Percentiles rank a stretch among this genome's conserved stretches.
phyloP scores from a whole-genome alignment of 2,329 filamentous ascomycete genomes.

The Botryotinia globosa region DNA sequence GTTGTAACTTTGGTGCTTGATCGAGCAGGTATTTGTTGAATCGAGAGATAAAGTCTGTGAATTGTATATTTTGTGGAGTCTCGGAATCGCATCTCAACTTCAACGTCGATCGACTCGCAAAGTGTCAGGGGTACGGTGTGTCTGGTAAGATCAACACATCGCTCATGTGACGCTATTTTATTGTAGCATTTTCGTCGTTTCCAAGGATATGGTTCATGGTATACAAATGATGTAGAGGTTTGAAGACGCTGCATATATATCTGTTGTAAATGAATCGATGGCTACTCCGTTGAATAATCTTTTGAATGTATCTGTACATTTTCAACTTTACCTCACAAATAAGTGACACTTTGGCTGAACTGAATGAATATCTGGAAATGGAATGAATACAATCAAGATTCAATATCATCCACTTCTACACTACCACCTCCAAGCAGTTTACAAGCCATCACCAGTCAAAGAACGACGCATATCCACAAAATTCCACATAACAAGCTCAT shows the following conservation, averaged over 20 bases:
- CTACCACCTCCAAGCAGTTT: neutral
- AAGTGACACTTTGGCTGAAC: neutral
- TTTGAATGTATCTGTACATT: neutral
- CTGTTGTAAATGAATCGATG: neutral
- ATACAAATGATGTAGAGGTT: neutral
- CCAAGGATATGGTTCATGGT: neutral
- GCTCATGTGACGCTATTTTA: neutral
- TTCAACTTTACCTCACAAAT: neutral
- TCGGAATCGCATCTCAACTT: neutral
- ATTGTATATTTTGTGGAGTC: neutral
- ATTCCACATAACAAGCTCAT: neutral
- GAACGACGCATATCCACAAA: neutral
- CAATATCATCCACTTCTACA: neutral
- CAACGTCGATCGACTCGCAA: neutral
- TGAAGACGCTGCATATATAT: neutral
- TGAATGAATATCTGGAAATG: neutral
- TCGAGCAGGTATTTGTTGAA: neutral
- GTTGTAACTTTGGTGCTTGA: neutral
- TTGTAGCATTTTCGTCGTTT: neutral
- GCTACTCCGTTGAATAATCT: neutral
- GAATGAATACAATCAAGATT: neutral
- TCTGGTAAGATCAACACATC: neutral
- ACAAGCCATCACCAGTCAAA: neutral
- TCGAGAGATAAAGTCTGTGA: neutral
- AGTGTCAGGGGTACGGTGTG: neutral